phyloP scores from a whole-genome alignment of 768 basidiomycete species.

The Kwoniella bestiolae region DNA sequence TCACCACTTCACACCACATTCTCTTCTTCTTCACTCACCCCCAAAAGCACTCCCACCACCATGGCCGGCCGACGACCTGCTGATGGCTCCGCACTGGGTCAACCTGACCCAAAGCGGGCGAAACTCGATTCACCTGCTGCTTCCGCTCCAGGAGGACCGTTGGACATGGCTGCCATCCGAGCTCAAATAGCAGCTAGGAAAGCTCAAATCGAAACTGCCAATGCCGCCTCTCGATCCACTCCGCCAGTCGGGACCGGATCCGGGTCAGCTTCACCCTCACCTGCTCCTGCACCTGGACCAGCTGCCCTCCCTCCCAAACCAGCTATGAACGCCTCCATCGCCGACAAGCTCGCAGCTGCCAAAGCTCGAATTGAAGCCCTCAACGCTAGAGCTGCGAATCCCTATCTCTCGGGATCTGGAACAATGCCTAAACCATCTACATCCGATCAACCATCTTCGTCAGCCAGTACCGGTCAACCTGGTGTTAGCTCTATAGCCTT shows the following conservation, averaged over 20 bases:
- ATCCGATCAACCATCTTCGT: not conserved
- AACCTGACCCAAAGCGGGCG: slow-evolving; percentile 43
- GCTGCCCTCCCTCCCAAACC: slow-evolving; percentile 55
- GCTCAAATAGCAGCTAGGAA: slow-evolving; percentile 54
- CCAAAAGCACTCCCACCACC: slow-evolving; percentile 1
- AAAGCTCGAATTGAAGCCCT: slow-evolving; percentile 82
- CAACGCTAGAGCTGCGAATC: slow-evolving; percentile 77
- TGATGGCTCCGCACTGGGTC: slow-evolving; percentile 32
- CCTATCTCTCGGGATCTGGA: slow-evolving; percentile 65
- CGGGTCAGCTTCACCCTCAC: slow-evolving; percentile 48
- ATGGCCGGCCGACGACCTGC: slow-evolving; percentile 47
- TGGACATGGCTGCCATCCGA: slow-evolving; percentile 54
- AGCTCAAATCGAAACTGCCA: slow-evolving; percentile 42
- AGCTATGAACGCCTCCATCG: slow-evolving; percentile 38
- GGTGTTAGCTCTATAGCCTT: slow-evolving; percentile 38
- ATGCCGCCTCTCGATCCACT: slow-evolving; percentile 1
- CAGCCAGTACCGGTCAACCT: slow-evolving; percentile 7
- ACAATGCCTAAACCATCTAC: slow-evolving; percentile 31
- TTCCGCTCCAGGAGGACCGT: slow-evolving; percentile 18
- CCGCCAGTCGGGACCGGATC: slow-evolving; percentile 25
- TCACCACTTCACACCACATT: too few relatives aligned
- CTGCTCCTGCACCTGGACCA: slow-evolving; percentile 62
- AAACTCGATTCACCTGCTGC: slow-evolving; percentile 20
- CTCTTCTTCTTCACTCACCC: not conserved
- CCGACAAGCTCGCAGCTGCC: slow-evolving; percentile 77